Evolutionary conservation across 2,329 filamentous ascomycete species (phyloP), one percentile per base, ranked within the genome.

Genomic region (Aspergillus versicolor): DNA sequence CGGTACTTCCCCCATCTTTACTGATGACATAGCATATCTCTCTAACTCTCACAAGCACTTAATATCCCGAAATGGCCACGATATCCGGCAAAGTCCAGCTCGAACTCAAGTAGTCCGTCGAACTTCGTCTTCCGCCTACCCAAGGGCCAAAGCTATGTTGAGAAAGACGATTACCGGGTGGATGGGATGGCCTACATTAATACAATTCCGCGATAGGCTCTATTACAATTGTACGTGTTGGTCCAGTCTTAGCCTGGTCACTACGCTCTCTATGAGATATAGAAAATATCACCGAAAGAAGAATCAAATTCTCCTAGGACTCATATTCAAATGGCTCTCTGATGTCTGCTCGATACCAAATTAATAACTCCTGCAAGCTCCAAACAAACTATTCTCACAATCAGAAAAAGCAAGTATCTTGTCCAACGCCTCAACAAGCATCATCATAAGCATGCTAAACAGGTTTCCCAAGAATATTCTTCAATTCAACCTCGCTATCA

Each of bases 61-160:
- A 50, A 48, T 19, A 63, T 70, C 22, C 57, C 67, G 1, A 13
- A 56, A 49, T 70, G 68, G 69, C 62, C 67, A 19, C 52, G 44
- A 7, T 71, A 69, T 45, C 53, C 60, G 8, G 52, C 57, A 13
- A 47, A 57, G 5, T 30, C 43, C 15, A 40, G 34, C 24, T 47
- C 45, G 13, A 37, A 13, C 9, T 42, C 38, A 24, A n/a, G 5
- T 21, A 21, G 11, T 3, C 32, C 63, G 0, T 43, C 54, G 6
- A 69, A 70, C 22, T 68, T 71, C 24, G 68, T 70, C 4, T 70
- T 71, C 38, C 67, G 67, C 12, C 58, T 71, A 21, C 65, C 67
- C 2, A 51, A 57, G 19, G 55, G 61, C 34, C 58, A 63, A 22
- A 68, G 67, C 41, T 70, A 70, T 55, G 47, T 68, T 15, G 67